Conservation (phyloP, 2,329 filamentous ascomycete genomes). For the Neofusicoccum kwambonambiense region DNA sequence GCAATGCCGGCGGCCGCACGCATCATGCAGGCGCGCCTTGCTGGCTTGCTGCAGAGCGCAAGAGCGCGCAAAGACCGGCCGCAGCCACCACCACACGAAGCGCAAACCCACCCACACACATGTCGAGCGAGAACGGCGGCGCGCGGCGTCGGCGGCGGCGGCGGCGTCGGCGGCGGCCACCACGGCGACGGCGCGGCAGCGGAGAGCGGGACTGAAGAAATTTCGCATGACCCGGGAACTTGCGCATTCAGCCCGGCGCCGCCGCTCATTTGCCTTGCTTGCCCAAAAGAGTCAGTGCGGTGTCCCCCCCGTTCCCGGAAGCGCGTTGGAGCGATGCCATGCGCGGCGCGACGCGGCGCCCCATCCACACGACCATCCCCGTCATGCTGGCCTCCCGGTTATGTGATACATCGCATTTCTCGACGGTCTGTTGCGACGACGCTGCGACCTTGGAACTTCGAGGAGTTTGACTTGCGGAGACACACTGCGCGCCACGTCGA, state of each 20-base stretch:
- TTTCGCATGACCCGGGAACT: background rate
- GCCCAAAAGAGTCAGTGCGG: too few relatives aligned
- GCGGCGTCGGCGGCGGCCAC: too few relatives aligned
- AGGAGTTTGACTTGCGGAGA: background rate
- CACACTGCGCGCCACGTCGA: constrained; percentile 6
- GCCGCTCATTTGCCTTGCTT: too few relatives aligned
- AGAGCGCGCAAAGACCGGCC: background rate
- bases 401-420: constrained; percentile 14
- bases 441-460: background rate
- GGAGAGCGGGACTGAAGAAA: too few relatives aligned
- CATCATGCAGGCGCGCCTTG: constrained; percentile 8
- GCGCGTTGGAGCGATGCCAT: background rate
- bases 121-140: background rate
- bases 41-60: background rate
- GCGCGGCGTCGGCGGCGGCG: too few relatives aligned
- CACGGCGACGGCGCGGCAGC: too few relatives aligned
- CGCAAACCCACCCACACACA: background rate
- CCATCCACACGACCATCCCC: background rate
- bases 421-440: background rate
- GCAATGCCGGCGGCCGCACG: constrained; percentile 11
- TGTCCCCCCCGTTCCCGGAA: background rate
- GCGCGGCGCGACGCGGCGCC: background rate
- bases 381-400: constrained; percentile 2
- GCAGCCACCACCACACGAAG: background rate
- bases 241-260: too few relatives aligned